Conservation (phyloP, 176 grass and related monocot genomes). For the Coix lacrymajobi region DNA sequence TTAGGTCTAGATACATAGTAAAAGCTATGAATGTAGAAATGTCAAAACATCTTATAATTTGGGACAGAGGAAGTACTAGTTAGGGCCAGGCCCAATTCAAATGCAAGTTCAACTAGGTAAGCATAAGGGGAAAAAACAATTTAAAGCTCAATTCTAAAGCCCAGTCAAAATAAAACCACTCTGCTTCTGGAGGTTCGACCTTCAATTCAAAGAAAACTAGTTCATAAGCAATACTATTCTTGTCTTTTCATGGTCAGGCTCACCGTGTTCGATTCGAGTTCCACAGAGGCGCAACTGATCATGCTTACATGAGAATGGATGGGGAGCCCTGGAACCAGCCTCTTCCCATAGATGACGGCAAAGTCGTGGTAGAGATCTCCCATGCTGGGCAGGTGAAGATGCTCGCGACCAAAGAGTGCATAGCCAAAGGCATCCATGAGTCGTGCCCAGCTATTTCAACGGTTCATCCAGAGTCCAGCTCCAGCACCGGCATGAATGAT, state of each 20-base stretch:
- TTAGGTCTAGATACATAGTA: too few species aligned
- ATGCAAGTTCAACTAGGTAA: neutral
- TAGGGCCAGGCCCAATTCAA: neutral
- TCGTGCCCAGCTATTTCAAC: neutral
- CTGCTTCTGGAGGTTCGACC: neutral
- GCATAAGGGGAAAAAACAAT: neutral
- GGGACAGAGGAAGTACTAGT: too few species aligned
- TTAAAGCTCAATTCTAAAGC: neutral
- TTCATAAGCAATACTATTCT: neutral
- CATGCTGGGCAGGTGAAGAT: conserved; percentile 77
- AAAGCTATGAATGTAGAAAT: too few species aligned
- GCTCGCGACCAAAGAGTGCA: conserved; percentile 62
- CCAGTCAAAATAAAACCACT: conserved; percentile 13
- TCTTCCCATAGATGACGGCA: conserved; percentile 62
- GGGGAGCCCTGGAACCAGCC: conserved; percentile 98
- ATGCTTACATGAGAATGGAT: conserved; percentile 96
- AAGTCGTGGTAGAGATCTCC: conserved; percentile 84
- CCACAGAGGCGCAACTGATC: conserved; percentile 44
- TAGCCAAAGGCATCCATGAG: conserved; percentile 51
- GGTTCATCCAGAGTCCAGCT: conserved; percentile 31
- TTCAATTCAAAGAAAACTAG: neutral
- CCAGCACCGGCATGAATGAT: conserved; percentile 27
- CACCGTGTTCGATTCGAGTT: conserved; percentile 76
- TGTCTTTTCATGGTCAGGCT: conserved; percentile 42
- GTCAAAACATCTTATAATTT: too few species aligned